Conservation (phyloP, 2,329 filamentous ascomycete genomes). For the Diaporthe sp. region DNA sequence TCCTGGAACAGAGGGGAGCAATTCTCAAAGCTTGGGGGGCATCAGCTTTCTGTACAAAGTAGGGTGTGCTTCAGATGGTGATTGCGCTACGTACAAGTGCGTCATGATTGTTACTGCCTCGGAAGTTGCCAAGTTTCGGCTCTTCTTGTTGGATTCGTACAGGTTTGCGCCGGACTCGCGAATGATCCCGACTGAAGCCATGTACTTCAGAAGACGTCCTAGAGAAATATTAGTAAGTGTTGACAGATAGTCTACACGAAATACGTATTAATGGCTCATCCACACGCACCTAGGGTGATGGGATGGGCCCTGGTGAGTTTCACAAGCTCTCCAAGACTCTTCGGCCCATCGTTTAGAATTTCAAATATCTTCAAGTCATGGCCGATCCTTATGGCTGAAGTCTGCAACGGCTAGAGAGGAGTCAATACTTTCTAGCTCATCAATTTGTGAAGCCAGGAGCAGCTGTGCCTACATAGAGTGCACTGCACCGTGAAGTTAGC, state of each 20-base stretch:
- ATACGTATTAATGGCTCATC: neutral
- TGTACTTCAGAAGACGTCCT: neutral
- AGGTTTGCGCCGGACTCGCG: neutral
- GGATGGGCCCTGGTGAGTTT: neutral
- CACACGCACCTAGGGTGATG: neutral
- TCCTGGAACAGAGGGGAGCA: neutral
- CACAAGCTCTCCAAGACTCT: neutral
- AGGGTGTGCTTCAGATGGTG: neutral
- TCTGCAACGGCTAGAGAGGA: neutral
- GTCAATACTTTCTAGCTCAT: neutral
- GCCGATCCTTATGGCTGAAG: neutral
- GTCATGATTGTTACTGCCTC: neutral
- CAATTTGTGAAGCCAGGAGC: neutral
- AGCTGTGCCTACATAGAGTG: neutral
- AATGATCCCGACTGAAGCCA: neutral
- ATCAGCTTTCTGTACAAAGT: neutral
- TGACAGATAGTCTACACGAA: neutral
- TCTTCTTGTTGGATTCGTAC: neutral
- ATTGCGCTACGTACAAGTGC: neutral
- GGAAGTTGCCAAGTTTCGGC: neutral
- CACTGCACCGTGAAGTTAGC: neutral
- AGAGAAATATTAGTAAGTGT: neutral
- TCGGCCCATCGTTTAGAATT: neutral
- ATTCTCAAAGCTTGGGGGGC: neutral
- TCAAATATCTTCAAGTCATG: neutral